These are phyloP conservation scores for Trametes sanguinea DNA, from an alignment of 768 basidiomycete species.

Conservation along the genomic window DNA sequence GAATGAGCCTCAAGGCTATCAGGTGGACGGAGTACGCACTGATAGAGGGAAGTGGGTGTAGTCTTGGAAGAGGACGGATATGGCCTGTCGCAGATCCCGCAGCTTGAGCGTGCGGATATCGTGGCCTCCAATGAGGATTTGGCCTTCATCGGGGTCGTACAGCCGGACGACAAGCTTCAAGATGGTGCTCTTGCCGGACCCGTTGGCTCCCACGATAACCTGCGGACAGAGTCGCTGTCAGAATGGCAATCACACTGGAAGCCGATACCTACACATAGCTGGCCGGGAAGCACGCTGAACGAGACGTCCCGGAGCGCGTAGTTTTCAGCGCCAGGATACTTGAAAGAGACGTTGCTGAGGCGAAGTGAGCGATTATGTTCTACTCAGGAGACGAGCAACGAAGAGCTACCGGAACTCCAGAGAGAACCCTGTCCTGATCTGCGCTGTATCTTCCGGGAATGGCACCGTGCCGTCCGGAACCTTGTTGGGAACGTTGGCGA, in stretches of 20 bases:
- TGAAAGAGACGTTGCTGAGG: conserved; percentile 67
- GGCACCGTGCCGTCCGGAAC: conserved; percentile 9
- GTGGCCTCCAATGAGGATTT: conserved; percentile 63
- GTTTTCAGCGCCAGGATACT: conserved; percentile 54
- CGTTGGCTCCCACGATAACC: conserved; percentile 79
- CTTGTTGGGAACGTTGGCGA: conserved; percentile 4
- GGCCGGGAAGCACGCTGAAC: conserved; percentile 68
- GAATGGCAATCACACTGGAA: background rate
- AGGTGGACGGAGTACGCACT: conserved; percentile 40
- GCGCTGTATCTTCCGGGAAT: conserved; percentile 12
- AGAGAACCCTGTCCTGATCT: conserved; percentile 48
- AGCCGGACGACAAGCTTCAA: conserved; percentile 71
- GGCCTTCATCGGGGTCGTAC: conserved; percentile 69
- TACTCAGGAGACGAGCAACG: too few relatives aligned
- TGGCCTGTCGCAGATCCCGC: conserved; percentile 61
- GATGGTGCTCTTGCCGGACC: conserved; percentile 78
- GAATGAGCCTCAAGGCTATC: too few relatives aligned
- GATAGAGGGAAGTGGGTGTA: conserved; percentile 79
- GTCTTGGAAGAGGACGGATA: conserved; percentile 81
- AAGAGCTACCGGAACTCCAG: conserved; percentile 53
- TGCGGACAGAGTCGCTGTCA: conserved; percentile 29
- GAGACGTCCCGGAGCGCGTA: conserved; percentile 64
- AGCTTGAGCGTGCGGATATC: conserved; percentile 64
- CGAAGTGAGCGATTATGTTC: conserved; percentile 18
- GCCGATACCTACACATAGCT: conserved; percentile 62